These are phyloP conservation scores for Tricholomella constricta DNA, from an alignment of 768 basidiomycete genomes.

Conservation along the genomic window DNA sequence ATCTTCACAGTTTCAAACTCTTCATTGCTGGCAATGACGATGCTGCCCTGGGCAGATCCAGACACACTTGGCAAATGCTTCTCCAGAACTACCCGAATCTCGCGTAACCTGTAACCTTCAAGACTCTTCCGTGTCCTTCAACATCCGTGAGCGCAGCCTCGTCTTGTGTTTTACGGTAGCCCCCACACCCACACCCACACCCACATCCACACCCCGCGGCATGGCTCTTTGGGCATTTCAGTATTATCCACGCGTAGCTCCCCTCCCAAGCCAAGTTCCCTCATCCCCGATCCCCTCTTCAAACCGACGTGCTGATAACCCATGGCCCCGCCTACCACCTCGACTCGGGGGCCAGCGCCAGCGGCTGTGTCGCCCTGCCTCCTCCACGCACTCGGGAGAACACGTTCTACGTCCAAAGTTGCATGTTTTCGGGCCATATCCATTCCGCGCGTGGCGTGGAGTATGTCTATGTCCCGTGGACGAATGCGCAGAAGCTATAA, in stretches of 20 bases:
- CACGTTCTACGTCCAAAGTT: slow-evolving; percentile 36
- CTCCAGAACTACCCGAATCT: slow-evolving; percentile 20
- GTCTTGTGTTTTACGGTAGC: slow-evolving; percentile 40
- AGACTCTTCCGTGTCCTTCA: slow-evolving; percentile 28
- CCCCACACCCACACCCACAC: no score
- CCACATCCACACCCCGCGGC: slow-evolving; percentile 40
- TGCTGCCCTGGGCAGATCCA: slow-evolving; percentile 21
- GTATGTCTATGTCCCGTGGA: slow-evolving; percentile 33
- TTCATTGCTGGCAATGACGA: slow-evolving; percentile 50
- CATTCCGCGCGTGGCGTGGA: slow-evolving; percentile 39
- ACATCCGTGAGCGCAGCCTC: slow-evolving; percentile 31
- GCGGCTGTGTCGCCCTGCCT: slow-evolving; percentile 38
- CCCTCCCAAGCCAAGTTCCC: slow-evolving; percentile 4
- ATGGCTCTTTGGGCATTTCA: slow-evolving; percentile 39
- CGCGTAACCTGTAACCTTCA: slow-evolving; percentile 45
- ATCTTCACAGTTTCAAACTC: slow-evolving; percentile 41
- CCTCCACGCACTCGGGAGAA: slow-evolving; percentile 31
- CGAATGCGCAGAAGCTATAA: slow-evolving; percentile 25
- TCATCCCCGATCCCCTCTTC: slow-evolving; percentile 20
- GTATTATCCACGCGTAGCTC: slow-evolving; percentile 29
- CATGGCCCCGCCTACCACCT: slow-evolving; percentile 41
- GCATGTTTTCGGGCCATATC: slow-evolving; percentile 46
- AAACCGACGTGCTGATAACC: slow-evolving; percentile 42
- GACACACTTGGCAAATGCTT: no score
- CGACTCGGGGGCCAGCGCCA: slow-evolving; percentile 22